Base-by-base conservation (phyloP, 306 rosid species). In the Corylus avellana region DNA sequence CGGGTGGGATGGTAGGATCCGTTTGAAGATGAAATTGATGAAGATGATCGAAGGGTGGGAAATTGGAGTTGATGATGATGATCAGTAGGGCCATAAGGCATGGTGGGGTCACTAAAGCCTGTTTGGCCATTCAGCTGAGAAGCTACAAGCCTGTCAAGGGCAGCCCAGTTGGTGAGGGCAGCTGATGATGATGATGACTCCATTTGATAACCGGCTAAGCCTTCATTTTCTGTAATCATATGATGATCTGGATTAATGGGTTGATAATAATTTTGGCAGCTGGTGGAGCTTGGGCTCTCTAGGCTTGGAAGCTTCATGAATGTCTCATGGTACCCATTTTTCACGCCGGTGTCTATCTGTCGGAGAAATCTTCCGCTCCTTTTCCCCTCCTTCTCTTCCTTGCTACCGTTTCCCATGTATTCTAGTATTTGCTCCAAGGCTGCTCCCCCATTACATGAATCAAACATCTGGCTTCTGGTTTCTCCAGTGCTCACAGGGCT, bases 101-200 rank as follows among this genome's bases (percentile, higher is more conserved):
- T 77, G 25, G 80, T 78, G 80, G 91, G 92, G 82, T 88, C 90
- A 50, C 63, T 78, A 79, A 89, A 91, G 62, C 91, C 78, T 1
- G 80, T 79, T 55, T 88, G 91, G 42, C 95, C 94, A 73, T 92
- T 95, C 6, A 92, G 87, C 51, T 92, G 98, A 10, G 92, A 92
- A 2, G 98, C 98, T 5, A 92, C 95, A 0, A 95, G 85, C n/a
- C 93, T 86, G 78, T 95, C 98, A 32, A 95, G 79, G 0, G 92
- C 86, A 13, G 84, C 90, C 98, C 98, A 95, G 82, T 80, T 87
- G 62, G 93, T 74, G 55, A 92, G 85, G 3, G 88, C 84, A 7
- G 62, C 70, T 75, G 75, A 25, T 77, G 79, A 29, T 25, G 81
- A 72, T 77, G 79, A 32, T 27, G 81, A 70, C 37, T 81, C 85